Evolutionary conservation across 2,329 filamentous ascomycete genomes (phyloP).

Genomic region (Allantophomopsis cytisporea): DNA sequence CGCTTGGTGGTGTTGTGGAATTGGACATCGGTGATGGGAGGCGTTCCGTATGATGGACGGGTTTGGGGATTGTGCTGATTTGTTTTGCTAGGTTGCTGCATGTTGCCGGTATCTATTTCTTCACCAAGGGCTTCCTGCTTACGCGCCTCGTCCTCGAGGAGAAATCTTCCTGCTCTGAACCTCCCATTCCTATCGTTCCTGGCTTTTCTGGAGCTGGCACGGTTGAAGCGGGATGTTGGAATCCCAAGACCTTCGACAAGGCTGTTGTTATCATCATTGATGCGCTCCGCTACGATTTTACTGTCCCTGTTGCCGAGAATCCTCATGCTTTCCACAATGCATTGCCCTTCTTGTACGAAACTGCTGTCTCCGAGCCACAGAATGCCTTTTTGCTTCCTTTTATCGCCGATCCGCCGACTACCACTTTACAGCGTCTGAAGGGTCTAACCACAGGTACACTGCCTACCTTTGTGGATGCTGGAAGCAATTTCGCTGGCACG

Average conservation of each 20-base stretch:
- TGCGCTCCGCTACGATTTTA: constrained; percentile 93
- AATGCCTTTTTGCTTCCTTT: constrained; percentile 89
- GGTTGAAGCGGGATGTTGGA: constrained; percentile 74
- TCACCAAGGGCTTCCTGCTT: constrained; percentile 88
- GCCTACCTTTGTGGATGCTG: constrained; percentile 86
- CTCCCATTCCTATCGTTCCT: constrained; percentile 42
- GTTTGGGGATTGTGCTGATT: too few relatives aligned
- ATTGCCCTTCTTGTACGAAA: constrained; percentile 77
- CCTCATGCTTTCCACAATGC: constrained; percentile 66
- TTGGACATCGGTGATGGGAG: too few relatives aligned
- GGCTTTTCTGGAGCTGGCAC: constrained; percentile 15
- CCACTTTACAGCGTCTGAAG: constrained; percentile 84
- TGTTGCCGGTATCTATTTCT: constrained; percentile 71
- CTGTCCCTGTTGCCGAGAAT: constrained; percentile 51
- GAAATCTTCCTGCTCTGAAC: constrained; percentile 53
- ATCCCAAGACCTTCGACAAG: constrained; percentile 85
- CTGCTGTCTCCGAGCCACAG: constrained; percentile 55
- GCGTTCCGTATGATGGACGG: too few relatives aligned
- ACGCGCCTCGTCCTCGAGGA: constrained; percentile 71
- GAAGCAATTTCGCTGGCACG: constrained; percentile 89
- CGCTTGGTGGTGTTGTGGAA: too few relatives aligned
- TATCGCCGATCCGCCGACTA: constrained; percentile 91
- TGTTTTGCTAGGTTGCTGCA: constrained; percentile 39
- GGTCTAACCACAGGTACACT: constrained; percentile 90
- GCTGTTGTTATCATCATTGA: constrained; percentile 86